These are phyloP conservation scores for Trichophyton verrucosum DNA, from an alignment of 2,329 filamentous ascomycete genomes.

Conservation along the genomic window DNA sequence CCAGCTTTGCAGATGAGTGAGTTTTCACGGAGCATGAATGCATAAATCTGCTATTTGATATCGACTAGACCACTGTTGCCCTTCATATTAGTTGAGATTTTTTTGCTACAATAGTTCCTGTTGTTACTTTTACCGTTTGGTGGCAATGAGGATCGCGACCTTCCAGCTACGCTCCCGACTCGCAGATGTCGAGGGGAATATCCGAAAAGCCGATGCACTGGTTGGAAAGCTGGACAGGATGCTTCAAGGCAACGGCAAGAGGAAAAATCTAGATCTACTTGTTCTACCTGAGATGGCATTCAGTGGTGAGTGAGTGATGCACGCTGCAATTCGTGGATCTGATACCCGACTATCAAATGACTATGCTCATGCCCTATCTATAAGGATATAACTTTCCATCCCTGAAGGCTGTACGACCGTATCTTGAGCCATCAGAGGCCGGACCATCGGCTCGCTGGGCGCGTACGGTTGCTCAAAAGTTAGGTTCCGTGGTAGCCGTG, in stretches of 20 bases:
- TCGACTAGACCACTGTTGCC: too few species aligned
- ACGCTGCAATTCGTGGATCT: not conserved
- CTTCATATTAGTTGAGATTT: too few species aligned
- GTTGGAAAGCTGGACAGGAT: slow-evolving; percentile 25
- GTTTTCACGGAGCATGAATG: not conserved
- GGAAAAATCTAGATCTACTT: slow-evolving; percentile 39
- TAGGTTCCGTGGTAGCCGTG: slow-evolving; percentile 49
- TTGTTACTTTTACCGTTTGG: too few species aligned
- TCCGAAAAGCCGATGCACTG: slow-evolving; percentile 32
- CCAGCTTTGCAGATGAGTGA: not conserved
- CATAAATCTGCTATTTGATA: not conserved
- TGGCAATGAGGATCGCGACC: slow-evolving; percentile 35
- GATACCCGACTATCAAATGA: not conserved
- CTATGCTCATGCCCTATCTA: not conserved
- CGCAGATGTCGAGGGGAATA: slow-evolving; percentile 35
- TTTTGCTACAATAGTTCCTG: too few species aligned
- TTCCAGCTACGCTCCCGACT: slow-evolving; percentile 35
- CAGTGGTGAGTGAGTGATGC: slow-evolving; percentile 34
- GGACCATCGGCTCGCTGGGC: slow-evolving; percentile 49
- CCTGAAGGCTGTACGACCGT: slow-evolving; percentile 44
- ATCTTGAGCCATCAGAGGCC: slow-evolving; percentile 45
- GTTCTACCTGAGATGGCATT: slow-evolving; percentile 53
- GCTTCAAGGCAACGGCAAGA: slow-evolving; percentile 13
- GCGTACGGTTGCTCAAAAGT: slow-evolving; percentile 39
- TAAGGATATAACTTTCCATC: slow-evolving; percentile 52